phyloP scores from a whole-genome alignment of 2,329 filamentous ascomycete genomes.

The Calonectria leucothoes region DNA sequence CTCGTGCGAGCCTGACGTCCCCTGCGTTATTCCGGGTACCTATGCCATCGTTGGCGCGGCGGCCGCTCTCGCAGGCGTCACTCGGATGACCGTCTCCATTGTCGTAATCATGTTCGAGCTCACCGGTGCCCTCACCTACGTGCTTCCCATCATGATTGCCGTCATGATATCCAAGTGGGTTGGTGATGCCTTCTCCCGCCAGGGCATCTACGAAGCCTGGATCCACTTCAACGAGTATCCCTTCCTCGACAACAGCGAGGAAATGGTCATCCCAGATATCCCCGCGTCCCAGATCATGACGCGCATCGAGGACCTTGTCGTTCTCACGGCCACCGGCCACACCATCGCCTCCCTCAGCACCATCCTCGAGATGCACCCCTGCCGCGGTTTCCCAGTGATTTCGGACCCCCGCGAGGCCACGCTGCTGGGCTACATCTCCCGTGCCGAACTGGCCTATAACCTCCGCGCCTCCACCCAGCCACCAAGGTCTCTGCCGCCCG shows the following conservation, averaged over 20 bases:
- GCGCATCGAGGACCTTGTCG: constrained; percentile 86
- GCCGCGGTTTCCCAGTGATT: constrained; percentile 93
- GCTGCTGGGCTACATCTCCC: constrained; percentile 92
- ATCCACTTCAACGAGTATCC: constrained; percentile 97
- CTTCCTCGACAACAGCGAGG: constrained; percentile 90
- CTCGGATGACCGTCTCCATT: constrained; percentile 96
- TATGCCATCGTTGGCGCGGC: constrained; percentile 98
- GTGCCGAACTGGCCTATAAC: constrained; percentile 88
- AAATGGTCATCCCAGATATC: constrained; percentile 85
- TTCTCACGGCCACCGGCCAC: constrained; percentile 88
- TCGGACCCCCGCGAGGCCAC: constrained; percentile 80
- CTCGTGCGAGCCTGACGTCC: constrained; percentile 85
- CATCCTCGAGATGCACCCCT: constrained; percentile 79
- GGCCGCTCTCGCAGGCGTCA: constrained; percentile 92
- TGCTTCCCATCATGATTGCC: constrained; percentile 98
- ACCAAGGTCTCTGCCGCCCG: constrained; percentile 71
- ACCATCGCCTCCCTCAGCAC: constrained; percentile 81
- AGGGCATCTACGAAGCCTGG: constrained; percentile 98
- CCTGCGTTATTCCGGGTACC: constrained; percentile 92
- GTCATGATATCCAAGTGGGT: constrained; percentile 99
- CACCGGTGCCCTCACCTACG: constrained; percentile 94
- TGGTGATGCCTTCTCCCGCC: constrained; percentile 91
- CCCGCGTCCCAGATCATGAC: constrained; percentile 93
- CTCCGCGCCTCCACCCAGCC: constrained; percentile 66
- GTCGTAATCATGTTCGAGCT: constrained; percentile 99